These are phyloP conservation scores for Polyporus tsugae DNA, from an alignment of 1,284 basidiomycete species.

Conservation along the genomic window DNA sequence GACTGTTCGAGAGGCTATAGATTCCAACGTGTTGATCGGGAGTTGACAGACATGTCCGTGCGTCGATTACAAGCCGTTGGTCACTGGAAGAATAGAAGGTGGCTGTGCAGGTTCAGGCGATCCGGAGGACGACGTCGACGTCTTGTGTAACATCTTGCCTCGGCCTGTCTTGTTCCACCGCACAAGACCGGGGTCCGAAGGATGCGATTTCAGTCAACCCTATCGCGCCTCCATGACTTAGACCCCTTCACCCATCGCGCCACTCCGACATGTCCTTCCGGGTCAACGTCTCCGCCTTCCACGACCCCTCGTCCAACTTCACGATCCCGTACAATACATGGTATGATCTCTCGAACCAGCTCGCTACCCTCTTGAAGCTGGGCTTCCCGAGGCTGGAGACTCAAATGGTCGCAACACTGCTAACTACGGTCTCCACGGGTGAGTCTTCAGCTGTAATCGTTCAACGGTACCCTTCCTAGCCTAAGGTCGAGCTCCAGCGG, in stretches of 20 bases:
- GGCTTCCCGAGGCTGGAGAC: constrained; percentile 3
- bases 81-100: not conserved
- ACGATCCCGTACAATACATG: constrained; percentile 6
- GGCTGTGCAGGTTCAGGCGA: not conserved
- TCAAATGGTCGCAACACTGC: not conserved
- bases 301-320: not conserved
- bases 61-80: too few relatives aligned
- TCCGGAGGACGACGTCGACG: not conserved
- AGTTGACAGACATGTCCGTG: too few relatives aligned
- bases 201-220: not conserved
- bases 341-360: constrained; percentile 5
- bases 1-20: too few relatives aligned
- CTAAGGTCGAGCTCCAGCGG: not conserved
- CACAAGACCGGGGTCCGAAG: not conserved
- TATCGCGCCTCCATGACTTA: not conserved
- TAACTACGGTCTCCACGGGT: not conserved
- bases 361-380: not conserved
- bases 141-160: not conserved
- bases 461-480: not conserved
- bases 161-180: not conserved
- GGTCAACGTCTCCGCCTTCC: constrained; percentile 1
- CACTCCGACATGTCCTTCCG: constrained; percentile 7
- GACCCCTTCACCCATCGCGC: not conserved
- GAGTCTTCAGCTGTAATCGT: not conserved
- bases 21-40: too few relatives aligned